Conservation (phyloP, 2,329 filamentous ascomycete genomes). For the Celoporthe dispersa region DNA sequence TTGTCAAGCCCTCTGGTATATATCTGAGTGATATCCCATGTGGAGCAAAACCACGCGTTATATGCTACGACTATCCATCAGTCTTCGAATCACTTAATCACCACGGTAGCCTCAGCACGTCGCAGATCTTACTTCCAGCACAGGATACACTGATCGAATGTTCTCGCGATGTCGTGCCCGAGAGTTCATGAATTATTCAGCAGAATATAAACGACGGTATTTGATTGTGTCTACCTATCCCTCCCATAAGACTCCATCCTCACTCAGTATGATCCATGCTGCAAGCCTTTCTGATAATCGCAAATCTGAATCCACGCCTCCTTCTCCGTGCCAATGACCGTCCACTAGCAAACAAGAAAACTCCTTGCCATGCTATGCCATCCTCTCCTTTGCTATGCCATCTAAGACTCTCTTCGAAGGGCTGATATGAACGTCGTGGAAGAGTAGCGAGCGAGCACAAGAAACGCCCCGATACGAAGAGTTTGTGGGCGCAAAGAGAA, state of each 20-base stretch:
- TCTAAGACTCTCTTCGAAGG: background rate
- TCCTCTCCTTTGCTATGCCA: background rate
- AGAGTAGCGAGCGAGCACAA: too few species aligned
- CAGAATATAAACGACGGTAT: too few species aligned
- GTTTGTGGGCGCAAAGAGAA: too few species aligned
- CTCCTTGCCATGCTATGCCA: background rate
- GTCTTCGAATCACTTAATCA: background rate
- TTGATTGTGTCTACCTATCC: background rate
- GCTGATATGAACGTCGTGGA: background rate
- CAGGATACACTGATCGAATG: background rate
- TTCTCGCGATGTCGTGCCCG: background rate
- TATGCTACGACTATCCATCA: background rate
- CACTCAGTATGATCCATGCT: background rate
- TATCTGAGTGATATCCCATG: background rate
- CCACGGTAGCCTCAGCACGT: background rate
- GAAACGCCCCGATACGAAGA: too few species aligned
- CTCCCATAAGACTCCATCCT: background rate
- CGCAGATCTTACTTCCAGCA: background rate
- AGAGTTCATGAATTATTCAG: background rate
- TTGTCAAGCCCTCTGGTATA: background rate
- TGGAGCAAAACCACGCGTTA: background rate
- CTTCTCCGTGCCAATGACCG: background rate
- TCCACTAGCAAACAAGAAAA: background rate
- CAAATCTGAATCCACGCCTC: background rate
- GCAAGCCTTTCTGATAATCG: background rate